These are phyloP conservation scores for Sporothrix schenckii DNA, from an alignment of 2,329 filamentous ascomycete genomes.

Conservation along the genomic window DNA sequence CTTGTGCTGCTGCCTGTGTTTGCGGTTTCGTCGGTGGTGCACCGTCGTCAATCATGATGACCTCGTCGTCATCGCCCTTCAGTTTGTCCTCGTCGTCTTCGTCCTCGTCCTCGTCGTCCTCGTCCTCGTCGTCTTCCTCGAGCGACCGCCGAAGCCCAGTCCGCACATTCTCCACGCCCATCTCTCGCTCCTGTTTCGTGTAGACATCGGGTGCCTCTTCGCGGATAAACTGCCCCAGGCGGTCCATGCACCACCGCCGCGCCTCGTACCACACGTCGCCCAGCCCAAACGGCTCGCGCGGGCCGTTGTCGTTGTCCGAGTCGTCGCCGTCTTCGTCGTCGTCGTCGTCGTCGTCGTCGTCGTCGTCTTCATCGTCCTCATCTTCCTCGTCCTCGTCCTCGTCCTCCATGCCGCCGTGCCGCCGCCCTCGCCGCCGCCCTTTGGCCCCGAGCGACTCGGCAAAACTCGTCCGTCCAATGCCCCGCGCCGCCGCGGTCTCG, in stretches of 20 bases:
- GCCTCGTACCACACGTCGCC: conserved; percentile 47
- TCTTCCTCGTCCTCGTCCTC: conserved; percentile 36
- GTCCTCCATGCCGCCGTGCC: conserved; percentile 45
- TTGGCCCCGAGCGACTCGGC: conserved; percentile 32
- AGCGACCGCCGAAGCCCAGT: conserved; percentile 67
- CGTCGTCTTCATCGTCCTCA: conserved; percentile 40
- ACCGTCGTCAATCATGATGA: conserved; percentile 28
- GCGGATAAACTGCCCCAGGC: conserved; percentile 46
- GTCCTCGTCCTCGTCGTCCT: conserved; percentile 60
- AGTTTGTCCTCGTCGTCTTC: conserved; percentile 44
- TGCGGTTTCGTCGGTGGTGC: conserved; percentile 30
- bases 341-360: conserved; percentile 46
- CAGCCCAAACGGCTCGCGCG: conserved; percentile 43
- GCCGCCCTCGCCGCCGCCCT: background rate
- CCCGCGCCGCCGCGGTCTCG: conserved; percentile 47
- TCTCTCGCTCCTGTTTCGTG: conserved; percentile 69
- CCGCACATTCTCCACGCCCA: conserved; percentile 68
- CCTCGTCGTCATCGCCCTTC: conserved; percentile 32
- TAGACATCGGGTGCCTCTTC: conserved; percentile 65
- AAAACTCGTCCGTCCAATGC: conserved; percentile 41
- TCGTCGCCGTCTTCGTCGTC: conserved; percentile 45
- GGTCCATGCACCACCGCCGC: conserved; percentile 41
- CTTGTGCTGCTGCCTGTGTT: background rate
- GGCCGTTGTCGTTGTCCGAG: conserved; percentile 45
- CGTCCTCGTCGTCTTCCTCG: conserved; percentile 57